Conservation (phyloP, 352 stramenopile species). For the Globisporangium cystogenes region DNA sequence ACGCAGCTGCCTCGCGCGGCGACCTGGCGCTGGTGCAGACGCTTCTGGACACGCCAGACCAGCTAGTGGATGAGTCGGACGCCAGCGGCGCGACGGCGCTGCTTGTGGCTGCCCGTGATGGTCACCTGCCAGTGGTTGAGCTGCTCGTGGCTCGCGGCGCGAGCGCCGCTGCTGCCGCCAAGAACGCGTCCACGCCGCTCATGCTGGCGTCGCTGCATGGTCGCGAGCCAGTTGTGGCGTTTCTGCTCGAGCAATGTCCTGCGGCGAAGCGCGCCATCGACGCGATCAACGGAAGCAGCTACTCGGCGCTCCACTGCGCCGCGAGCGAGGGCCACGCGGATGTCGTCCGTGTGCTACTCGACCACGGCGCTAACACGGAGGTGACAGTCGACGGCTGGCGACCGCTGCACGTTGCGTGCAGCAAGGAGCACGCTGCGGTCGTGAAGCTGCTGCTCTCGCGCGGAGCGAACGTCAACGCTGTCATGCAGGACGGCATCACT, state of each 20-base stretch:
- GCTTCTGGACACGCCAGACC: neutral
- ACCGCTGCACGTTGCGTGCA: conserved; percentile 7
- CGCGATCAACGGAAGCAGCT: conserved; percentile 4
- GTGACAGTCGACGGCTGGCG: conserved; percentile 9
- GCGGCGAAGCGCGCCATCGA: conserved; percentile 1
- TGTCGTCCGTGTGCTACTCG: conserved; percentile 4
- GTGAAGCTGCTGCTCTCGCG: conserved; percentile 4
- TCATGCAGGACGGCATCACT: conserved; percentile 5
- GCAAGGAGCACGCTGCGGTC: conserved; percentile 4
- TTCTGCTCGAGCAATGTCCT: neutral
- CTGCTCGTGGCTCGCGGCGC: conserved; percentile 1
- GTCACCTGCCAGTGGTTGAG: conserved; percentile 6
- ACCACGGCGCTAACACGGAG: conserved; percentile 3
- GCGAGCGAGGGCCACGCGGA: conserved; percentile 1
- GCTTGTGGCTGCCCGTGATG: conserved; percentile 8
- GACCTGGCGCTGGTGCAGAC: conserved; percentile 1
- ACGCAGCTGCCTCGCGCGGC: neutral
- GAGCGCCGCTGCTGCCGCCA: neutral
- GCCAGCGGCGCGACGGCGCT: conserved; percentile 4
- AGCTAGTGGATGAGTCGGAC: conserved; percentile 6
- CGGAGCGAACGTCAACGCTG: conserved; percentile 4
- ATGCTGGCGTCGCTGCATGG: conserved; percentile 1
- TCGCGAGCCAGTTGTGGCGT: neutral
- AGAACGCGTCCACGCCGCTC: conserved; percentile 5
- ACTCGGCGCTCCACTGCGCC: conserved; percentile 8